Conservation (phyloP, 116 monocot species). For the Zostera marina region DNA sequence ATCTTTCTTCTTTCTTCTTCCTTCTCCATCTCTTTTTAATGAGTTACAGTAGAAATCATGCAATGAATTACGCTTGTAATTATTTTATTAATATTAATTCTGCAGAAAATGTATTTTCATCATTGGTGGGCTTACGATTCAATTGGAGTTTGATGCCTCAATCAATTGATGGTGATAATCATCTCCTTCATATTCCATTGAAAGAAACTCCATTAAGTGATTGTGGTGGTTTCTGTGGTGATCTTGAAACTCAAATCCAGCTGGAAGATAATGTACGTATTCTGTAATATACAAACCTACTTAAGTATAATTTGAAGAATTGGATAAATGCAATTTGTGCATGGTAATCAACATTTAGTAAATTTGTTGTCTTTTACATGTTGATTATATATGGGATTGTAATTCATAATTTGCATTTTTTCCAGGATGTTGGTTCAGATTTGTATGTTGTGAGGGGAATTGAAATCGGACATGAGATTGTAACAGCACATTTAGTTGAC, state of each 20-base stretch:
- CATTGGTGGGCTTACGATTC: slow-evolving; percentile 74
- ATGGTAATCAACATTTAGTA: not conserved
- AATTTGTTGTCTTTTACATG: not conserved
- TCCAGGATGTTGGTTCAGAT: slow-evolving; percentile 79
- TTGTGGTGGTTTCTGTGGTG: slow-evolving; percentile 79
- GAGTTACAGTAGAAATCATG: not conserved
- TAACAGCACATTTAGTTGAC: slow-evolving; percentile 50
- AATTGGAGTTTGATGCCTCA: slow-evolving; percentile 59
- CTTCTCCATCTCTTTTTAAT: not conserved
- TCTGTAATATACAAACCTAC: not conserved
- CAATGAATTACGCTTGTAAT: not conserved
- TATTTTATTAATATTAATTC: not conserved
- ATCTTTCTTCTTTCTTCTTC: not conserved
- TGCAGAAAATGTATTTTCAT: slow-evolving; percentile 94
- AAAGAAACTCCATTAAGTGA: slow-evolving; percentile 89
- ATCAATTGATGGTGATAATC: slow-evolving; percentile 28
- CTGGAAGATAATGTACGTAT: slow-evolving; percentile 67
- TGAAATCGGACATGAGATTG: slow-evolving; percentile 87
- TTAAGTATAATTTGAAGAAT: not conserved
- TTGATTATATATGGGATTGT: slow-evolving; percentile 1
- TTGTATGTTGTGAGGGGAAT: slow-evolving; percentile 83
- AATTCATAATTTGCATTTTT: slow-evolving; percentile 3
- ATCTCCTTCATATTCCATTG: slow-evolving; percentile 77
- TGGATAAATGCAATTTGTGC: not conserved
- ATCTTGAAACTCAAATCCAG: slow-evolving; percentile 59